These are phyloP conservation scores for Tulasnella sp. DNA, from an alignment of 768 basidiomycete genomes.

Conservation along the genomic window DNA sequence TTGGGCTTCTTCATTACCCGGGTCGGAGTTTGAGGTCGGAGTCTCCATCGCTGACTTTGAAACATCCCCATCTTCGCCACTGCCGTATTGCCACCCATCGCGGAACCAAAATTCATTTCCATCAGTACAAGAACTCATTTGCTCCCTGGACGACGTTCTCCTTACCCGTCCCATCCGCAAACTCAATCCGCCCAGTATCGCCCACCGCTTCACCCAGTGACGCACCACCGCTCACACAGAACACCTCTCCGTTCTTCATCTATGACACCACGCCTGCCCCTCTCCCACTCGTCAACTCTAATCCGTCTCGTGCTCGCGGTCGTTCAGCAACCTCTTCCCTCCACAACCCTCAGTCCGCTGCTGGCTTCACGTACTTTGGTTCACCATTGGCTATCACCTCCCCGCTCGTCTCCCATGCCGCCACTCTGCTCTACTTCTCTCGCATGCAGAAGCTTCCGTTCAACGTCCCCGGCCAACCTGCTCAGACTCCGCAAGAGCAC, in stretches of 20 bases:
- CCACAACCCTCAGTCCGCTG: neutral
- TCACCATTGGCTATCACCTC: slow-evolving; percentile 13
- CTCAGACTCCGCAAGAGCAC: neutral
- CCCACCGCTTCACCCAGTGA: neutral
- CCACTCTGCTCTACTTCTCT: slow-evolving; percentile 27
- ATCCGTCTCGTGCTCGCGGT: neutral
- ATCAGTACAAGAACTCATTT: slow-evolving; percentile 28
- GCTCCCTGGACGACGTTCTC: slow-evolving; percentile 27
- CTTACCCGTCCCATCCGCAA: slow-evolving; percentile 1
- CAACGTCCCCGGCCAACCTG: neutral
- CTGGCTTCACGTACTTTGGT: slow-evolving; percentile 22
- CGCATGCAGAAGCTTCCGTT: slow-evolving; percentile 23
- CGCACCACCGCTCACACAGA: neutral
- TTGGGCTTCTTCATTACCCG: neutral
- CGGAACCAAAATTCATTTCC: slow-evolving; percentile 10
- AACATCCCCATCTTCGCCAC: neutral
- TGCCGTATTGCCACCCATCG: neutral
- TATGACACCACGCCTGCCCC: neutral
- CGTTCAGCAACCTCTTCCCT: neutral
- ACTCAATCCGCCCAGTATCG: neutral
- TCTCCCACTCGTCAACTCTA: slow-evolving; percentile 1
- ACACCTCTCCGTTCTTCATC: slow-evolving; percentile 18
- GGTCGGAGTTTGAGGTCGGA: slow-evolving; percentile 17
- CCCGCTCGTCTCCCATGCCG: slow-evolving; percentile 29
- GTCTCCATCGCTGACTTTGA: slow-evolving; percentile 1